These are phyloP conservation scores for Cylindrotheca closterium DNA, from an alignment of 108 stramenopile genomes.

Conservation along the genomic window DNA sequence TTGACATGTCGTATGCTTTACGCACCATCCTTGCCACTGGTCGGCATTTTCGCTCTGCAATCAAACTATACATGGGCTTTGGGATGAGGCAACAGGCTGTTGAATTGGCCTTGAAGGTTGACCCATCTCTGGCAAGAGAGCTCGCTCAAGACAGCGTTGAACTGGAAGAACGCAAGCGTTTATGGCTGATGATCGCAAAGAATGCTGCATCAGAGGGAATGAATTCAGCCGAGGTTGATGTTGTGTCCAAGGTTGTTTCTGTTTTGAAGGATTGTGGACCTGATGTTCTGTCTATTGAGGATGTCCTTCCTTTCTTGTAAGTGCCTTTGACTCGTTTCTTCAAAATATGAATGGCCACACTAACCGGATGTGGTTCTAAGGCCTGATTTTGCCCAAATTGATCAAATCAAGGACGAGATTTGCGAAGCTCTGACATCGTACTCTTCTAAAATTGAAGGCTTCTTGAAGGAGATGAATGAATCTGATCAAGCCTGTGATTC, in stretches of 20 bases:
- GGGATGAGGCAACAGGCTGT: conserved; percentile 88
- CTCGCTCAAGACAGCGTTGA: conserved; percentile 78
- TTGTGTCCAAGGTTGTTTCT: conserved; percentile 75
- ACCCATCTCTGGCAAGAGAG: conserved; percentile 79
- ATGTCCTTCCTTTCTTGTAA: conserved; percentile 66
- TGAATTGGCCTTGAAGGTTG: conserved; percentile 82
- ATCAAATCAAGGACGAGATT: conserved; percentile 90
- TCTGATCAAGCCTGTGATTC: conserved; percentile 79
- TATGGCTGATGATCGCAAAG: conserved; percentile 92
- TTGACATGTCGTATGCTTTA: conserved; percentile 80
- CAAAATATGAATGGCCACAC: too few species aligned
- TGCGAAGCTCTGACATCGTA: conserved; percentile 84
- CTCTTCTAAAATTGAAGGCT: conserved; percentile 81
- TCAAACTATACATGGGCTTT: conserved; percentile 88
- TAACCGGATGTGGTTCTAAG: too few species aligned
- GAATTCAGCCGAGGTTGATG: conserved; percentile 60
- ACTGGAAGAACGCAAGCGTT: conserved; percentile 70
- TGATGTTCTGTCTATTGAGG: conserved; percentile 87
- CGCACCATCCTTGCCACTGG: conserved; percentile 71
- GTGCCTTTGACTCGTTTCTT: conserved; percentile 14
- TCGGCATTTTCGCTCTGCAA: conserved; percentile 83
- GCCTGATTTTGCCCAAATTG: conserved; percentile 87
- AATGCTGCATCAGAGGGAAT: conserved; percentile 71
- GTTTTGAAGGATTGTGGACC: conserved; percentile 87
- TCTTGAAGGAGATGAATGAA: conserved; percentile 84